phyloP scores from a whole-genome alignment of 2,329 filamentous ascomycete genomes.

The Escovopsis sp. region DNA sequence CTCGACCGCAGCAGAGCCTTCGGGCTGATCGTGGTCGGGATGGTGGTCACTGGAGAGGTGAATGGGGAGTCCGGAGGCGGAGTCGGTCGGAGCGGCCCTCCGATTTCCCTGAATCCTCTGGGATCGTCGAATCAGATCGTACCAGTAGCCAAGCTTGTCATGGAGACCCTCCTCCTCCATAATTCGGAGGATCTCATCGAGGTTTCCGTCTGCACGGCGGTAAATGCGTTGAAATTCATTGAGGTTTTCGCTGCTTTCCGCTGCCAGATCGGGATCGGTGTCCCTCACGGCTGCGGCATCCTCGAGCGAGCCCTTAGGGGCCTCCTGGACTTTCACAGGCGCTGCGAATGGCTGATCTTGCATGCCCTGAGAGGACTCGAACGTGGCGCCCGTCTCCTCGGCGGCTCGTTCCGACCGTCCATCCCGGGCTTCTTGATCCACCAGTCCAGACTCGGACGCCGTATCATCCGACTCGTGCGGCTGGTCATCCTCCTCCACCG shows the following conservation, averaged over 20 bases:
- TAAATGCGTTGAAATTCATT: conserved; percentile 36
- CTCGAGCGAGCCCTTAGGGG: conserved; percentile 1
- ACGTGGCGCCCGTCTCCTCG: not conserved
- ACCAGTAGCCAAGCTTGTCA: conserved; percentile 43
- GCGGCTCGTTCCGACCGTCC: conserved; percentile 4
- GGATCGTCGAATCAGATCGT: conserved; percentile 32
- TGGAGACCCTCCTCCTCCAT: conserved; percentile 45
- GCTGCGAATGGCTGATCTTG: not conserved
- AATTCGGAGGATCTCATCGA: conserved; percentile 41
- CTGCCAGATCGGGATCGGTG: not conserved
- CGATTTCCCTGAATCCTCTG: conserved; percentile 10
- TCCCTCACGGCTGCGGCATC: not conserved
- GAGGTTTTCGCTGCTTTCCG: conserved; percentile 10
- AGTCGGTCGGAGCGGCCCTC: not conserved
- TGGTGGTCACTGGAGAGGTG: no score
- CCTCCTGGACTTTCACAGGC: not conserved
- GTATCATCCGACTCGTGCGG: conserved; percentile 12
- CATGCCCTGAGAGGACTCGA: conserved; percentile 1
- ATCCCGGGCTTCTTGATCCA: conserved; percentile 13
- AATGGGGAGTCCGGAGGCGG: no score
- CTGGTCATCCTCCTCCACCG: not conserved
- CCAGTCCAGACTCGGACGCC: conserved; percentile 19
- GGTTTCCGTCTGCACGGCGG: conserved; percentile 43
- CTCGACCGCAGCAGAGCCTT: not conserved
- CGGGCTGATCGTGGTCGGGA: not conserved